A percentile compares a stretch with the other conserved stretches of the same genome.
Conservation (phyloP, 2,329 filamentous ascomycete genomes). For the Penicillium concentricum region DNA sequence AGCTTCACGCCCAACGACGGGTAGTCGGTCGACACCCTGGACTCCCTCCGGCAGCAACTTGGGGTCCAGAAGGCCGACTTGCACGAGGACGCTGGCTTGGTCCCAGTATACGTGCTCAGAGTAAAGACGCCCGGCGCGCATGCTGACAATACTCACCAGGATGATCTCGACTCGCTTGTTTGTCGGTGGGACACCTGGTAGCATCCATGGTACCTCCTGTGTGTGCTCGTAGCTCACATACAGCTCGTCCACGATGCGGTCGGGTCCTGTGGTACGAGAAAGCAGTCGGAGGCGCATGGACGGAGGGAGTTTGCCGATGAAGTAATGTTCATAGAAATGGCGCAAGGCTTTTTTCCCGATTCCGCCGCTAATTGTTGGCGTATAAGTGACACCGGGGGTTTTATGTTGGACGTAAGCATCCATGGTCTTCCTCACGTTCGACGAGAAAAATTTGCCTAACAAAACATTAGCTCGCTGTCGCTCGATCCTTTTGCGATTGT, state of each 20-base stretch:
- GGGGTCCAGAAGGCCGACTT: conserved; percentile 58
- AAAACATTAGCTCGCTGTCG: background rate
- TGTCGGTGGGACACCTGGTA: conserved; percentile 58
- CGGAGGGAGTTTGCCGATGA: conserved; percentile 52
- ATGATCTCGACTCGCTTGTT: conserved; percentile 57
- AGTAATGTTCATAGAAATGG: conserved; percentile 58
- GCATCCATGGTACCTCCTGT: conserved; percentile 57
- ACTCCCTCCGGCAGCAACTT: conserved; percentile 52
- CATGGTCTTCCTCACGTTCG: conserved; percentile 32
- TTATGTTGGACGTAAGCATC: conserved; percentile 31
- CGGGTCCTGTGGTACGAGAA: conserved; percentile 57
- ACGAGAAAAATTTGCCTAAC: conserved; percentile 35
- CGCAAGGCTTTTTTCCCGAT: conserved; percentile 43
- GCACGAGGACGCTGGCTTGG: conserved; percentile 60
- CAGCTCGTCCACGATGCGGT: conserved; percentile 62
- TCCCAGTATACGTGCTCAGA: conserved; percentile 63
- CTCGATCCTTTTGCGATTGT: no score
- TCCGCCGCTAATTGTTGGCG: conserved; percentile 42
- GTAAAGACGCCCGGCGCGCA: conserved; percentile 54
- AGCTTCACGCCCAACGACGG: conserved; percentile 42
- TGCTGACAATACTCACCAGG: conserved; percentile 56
- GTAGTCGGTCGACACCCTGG: conserved; percentile 38
- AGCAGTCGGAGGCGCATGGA: conserved; percentile 55
- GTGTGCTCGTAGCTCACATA: conserved; percentile 59
- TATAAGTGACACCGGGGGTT: conserved; percentile 31